Percentiles rank a stretch among this genome's conserved stretches.
Evolutionary conservation across 2,329 filamentous ascomycete species (phyloP).

Genomic region (Cordyceps tenuipes): DNA sequence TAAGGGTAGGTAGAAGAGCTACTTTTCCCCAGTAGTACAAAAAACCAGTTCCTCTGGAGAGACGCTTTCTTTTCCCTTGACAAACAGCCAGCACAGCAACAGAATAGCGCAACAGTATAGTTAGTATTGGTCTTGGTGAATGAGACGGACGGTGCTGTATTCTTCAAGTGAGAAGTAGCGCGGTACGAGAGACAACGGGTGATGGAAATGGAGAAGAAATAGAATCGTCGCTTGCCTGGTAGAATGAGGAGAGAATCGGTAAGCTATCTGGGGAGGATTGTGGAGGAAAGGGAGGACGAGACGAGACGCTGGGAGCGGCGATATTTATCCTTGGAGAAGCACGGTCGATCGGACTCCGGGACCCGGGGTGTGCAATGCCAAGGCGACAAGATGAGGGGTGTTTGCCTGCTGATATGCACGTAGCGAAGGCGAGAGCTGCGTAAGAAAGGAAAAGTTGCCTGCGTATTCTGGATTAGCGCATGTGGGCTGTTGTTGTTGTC

Average conservation of each 20-base stretch:
- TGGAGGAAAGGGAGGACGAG: not conserved
- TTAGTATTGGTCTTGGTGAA: not conserved
- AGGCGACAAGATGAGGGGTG: not conserved
- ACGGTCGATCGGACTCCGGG: constrained; percentile 5
- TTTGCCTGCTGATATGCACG: constrained; percentile 2
- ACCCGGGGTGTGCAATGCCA: constrained; percentile 1
- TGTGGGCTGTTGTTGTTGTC: constrained; percentile 4
- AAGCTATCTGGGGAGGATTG: not conserved
- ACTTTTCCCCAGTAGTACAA: constrained; percentile 12
- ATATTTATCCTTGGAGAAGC: constrained; percentile 9
- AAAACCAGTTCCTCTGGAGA: not conserved
- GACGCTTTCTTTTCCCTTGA: not conserved
- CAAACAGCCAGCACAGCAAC: not conserved
- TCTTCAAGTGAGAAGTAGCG: no score
- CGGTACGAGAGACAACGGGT: not conserved
- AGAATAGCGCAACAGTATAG: not conserved
- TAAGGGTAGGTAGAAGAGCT: constrained; percentile 18
- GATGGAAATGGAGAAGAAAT: not conserved
- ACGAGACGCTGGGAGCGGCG: not conserved
- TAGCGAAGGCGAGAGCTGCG: not conserved
- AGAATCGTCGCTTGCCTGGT: not conserved
- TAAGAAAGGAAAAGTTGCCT: not conserved
- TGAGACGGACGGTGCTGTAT: not conserved
- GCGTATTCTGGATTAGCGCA: constrained; percentile 11
- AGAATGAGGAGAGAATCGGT: not conserved